Evolutionary conservation across 768 basidiomycete genomes (phyloP).

Genomic region (Agaricus sinodeliciosus): DNA sequence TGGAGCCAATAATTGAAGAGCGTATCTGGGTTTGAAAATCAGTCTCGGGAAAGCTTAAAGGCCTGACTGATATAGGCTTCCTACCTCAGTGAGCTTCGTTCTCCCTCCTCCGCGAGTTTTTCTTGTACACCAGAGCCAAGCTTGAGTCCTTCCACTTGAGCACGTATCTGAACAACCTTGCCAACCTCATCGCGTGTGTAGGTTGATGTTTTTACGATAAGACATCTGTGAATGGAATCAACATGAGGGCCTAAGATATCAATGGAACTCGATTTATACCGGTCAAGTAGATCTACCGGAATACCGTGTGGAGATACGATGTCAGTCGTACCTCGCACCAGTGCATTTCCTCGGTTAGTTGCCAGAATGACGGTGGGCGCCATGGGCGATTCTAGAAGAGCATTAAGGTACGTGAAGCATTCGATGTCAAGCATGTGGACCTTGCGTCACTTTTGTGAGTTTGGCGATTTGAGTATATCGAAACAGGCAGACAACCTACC

Average conservation of each 20-base stretch:
- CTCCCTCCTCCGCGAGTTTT: conserved; percentile 74
- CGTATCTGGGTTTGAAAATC: conserved; percentile 49
- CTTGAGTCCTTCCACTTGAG: conserved; percentile 80
- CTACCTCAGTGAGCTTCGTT: conserved; percentile 73
- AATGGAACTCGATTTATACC: conserved; percentile 38
- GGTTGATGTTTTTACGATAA: conserved; percentile 90
- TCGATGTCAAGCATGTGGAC: conserved; percentile 99
- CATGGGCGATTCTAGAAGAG: conserved; percentile 91
- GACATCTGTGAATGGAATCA: conserved; percentile 44
- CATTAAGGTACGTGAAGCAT: conserved; percentile 97
- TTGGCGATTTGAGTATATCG: not conserved
- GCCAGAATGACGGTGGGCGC: conserved; percentile 97
- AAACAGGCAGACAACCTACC: conserved; percentile 39
- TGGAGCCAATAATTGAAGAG: conserved; percentile 85
- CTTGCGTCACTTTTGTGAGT: conserved; percentile 31
- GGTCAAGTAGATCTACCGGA: conserved; percentile 89
- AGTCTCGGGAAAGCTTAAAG: not conserved
- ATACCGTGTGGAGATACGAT: conserved; percentile 90
- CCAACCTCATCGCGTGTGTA: conserved; percentile 82
- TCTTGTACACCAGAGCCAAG: conserved; percentile 74
- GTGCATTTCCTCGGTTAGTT: conserved; percentile 88
- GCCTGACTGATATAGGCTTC: conserved; percentile 12
- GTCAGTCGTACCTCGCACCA: conserved; percentile 91
- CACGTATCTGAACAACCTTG: conserved; percentile 80
- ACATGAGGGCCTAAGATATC: conserved; percentile 5